A percentile compares a stretch with the other conserved stretches of the same genome.
phyloP scores from a whole-genome alignment of 352 stramenopile genomes.

The Globisporangium abappressorium region DNA sequence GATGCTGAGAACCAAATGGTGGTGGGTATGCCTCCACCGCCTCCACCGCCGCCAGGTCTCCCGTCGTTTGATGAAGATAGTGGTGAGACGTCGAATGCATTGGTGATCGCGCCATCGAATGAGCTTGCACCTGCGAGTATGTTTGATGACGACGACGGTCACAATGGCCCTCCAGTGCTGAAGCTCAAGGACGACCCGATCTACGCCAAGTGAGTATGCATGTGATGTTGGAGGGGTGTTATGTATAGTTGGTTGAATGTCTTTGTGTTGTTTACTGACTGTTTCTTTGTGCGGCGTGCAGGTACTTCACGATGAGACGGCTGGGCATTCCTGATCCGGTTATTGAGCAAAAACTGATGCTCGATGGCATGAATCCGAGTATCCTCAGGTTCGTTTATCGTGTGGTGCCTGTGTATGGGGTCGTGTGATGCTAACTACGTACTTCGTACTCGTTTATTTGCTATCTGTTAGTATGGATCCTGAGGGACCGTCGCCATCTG shows the following conservation, averaged over 20 bases:
- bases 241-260: neutral
- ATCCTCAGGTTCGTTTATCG: slow-evolving; percentile 29
- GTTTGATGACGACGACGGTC: slow-evolving; percentile 26
- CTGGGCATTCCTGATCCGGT: slow-evolving; percentile 70
- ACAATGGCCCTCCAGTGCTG: slow-evolving; percentile 37
- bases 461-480: slow-evolving; percentile 59
- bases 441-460: neutral
- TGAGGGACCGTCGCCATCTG: slow-evolving; percentile 70
- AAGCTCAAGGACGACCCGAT: slow-evolving; percentile 83
- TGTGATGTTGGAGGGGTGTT: too few relatives aligned
- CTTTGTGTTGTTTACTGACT: neutral
- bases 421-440: too few relatives aligned
- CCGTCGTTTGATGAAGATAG: slow-evolving; percentile 26
- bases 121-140: slow-evolving; percentile 16
- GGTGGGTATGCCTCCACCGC: slow-evolving; percentile 28
- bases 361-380: slow-evolving; percentile 67
- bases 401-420: too few relatives aligned
- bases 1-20: slow-evolving; percentile 18
- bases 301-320: slow-evolving; percentile 81
- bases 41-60: slow-evolving; percentile 27
- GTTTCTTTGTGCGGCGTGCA: slow-evolving; percentile 3
- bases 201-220: slow-evolving; percentile 58
- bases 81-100: slow-evolving; percentile 22
- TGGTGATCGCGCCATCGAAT: slow-evolving; percentile 30
- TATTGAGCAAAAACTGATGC: slow-evolving; percentile 77